Percentiles rank a stretch among this genome's conserved stretches.
Conservation (phyloP, 805 yeast species). For the Kodamaea restingae region DNA sequence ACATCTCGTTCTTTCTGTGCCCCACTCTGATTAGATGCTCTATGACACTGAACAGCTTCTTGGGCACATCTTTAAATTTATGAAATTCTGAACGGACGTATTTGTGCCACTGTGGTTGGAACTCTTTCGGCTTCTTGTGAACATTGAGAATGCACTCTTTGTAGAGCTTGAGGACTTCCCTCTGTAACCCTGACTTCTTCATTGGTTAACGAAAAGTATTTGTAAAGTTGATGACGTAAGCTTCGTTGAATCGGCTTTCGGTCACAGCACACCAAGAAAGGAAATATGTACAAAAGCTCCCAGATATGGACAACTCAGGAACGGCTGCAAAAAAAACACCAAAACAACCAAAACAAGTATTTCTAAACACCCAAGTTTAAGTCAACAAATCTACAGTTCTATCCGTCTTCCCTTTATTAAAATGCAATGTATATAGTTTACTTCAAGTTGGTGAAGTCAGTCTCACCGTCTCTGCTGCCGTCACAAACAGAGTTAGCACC, state of each 20-base stretch:
- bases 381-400: not conserved
- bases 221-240: not conserved
- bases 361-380: too few species aligned
- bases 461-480: constrained; percentile 50
- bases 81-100: constrained; percentile 62
- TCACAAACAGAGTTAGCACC: constrained; percentile 35
- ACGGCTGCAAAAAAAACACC: not conserved
- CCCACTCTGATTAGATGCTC: constrained; percentile 84
- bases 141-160: constrained; percentile 45
- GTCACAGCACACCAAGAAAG: not conserved
- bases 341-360: too few species aligned
- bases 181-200: constrained; percentile 41
- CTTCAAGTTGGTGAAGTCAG: constrained; percentile 48
- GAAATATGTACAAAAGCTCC: not conserved
- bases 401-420: not conserved
- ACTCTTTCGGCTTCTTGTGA: constrained; percentile 45
- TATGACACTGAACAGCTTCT: constrained; percentile 78
- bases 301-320: not conserved
- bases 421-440: not conserved
- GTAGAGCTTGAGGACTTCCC: constrained; percentile 48
- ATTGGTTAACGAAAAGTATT: constrained; percentile 21
- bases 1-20: constrained; percentile 64
- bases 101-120: constrained; percentile 36
- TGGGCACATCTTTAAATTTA: constrained; percentile 52
- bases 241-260: not conserved